These are phyloP conservation scores for Aegilops tauschii DNA, from an alignment of 176 grass and related monocot genomes.

Conservation along the genomic window DNA sequence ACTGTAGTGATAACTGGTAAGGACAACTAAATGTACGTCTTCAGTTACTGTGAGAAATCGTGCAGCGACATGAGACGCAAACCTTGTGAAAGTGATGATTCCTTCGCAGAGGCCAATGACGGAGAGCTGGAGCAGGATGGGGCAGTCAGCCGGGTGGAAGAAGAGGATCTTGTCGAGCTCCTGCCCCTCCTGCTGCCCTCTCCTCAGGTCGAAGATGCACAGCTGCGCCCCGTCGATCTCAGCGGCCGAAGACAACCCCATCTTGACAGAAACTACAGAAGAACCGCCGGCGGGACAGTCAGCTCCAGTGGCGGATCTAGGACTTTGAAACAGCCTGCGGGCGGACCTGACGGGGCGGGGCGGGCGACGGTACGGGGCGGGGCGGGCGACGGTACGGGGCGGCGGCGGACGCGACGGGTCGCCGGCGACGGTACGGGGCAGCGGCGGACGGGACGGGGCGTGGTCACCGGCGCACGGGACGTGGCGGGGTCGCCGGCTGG, in stretches of 20 bases:
- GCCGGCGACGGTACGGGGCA: no score
- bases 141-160: slow-evolving; percentile 85
- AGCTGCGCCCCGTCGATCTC: slow-evolving; percentile 66
- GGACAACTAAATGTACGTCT: neutral
- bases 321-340: no score
- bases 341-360: no score
- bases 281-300: slow-evolving; percentile 1
- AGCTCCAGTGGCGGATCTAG: neutral
- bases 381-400: no score
- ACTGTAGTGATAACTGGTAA: neutral
- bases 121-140: slow-evolving; percentile 83
- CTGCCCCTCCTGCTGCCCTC: slow-evolving; percentile 90
- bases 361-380: no score
- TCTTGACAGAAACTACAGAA: slow-evolving; percentile 7
- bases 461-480: no score
- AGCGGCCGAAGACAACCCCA: slow-evolving; percentile 57
- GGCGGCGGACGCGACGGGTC: no score
- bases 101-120: slow-evolving; percentile 93
- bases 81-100: slow-evolving; percentile 96
- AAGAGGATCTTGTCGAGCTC: slow-evolving; percentile 98
- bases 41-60: neutral
- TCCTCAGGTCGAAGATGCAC: slow-evolving; percentile 84
- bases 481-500: no score
- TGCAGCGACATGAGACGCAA: neutral
- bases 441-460: no score